Evolutionary conservation across 2,329 filamentous ascomycete species (phyloP), one percentile per base, ranked within the genome.

Genomic region (Magnaporthales sp.): DNA sequence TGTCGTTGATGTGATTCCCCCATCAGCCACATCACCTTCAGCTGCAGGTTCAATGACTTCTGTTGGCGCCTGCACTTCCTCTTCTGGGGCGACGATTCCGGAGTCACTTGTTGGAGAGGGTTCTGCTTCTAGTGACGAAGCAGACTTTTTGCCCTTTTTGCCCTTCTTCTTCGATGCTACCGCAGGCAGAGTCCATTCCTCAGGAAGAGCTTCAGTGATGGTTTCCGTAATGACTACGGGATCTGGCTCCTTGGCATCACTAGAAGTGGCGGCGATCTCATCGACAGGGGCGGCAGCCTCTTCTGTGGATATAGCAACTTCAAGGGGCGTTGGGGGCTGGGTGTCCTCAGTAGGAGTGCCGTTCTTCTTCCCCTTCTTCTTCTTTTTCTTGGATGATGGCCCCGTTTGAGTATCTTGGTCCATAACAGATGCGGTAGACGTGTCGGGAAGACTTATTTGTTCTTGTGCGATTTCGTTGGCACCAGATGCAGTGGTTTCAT

Each of bases 71-170:
- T 38, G 62, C 29, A 24, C 22, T 38, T 31, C 19, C 30, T 46
- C 62, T 26, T 22, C 29, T 7, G 9, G 0, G 19, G 62, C 62
- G 22, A 26, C 61, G 26, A 24, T 13, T 11, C 54, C 24, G 13
- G 54, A 24, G n/a, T 58, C 54, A 15, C 5, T 15, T 9, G 13
- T 3, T 58, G 22, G 10, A 58, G 24, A 26, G 1, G 54, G 24
- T n/a, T 58, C 54, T 58, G 54, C 22, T 19, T 54, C 62, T 9
- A 51, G 24, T 6, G 15, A 5, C 27, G 19, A 8, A 51, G 22
- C n/a, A 60, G 63, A 13, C 22, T 51, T 66, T 22, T 60, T 62
- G 15, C 38, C 19, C 58, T 67, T 67, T 60, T 67, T 66, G 15
- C 51, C 63, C 54, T 67, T 67, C 58, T 61, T 67, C 31, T 62